phyloP scores from a whole-genome alignment of 768 basidiomycete species.

The Dacryopinax primogenitus region DNA sequence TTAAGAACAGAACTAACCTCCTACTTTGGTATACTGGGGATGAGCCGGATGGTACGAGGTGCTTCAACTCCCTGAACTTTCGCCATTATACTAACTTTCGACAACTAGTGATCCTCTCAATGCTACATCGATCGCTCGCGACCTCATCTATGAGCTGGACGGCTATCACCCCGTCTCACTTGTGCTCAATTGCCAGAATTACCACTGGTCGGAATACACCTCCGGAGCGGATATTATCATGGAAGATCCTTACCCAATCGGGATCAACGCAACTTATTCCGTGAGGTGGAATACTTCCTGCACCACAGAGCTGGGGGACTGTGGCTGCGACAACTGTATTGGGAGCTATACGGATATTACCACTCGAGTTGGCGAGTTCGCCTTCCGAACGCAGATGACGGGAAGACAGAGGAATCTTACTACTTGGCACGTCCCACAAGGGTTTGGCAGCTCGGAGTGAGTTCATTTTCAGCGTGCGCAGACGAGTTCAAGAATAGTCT shows the following conservation, averaged over 20 bases:
- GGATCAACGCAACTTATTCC: constrained; percentile 20
- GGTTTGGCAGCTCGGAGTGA: constrained; percentile 43
- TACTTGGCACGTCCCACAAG: constrained; percentile 72
- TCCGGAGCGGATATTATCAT: constrained; percentile 56
- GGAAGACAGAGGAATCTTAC: constrained; percentile 59
- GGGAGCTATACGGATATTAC: constrained; percentile 58
- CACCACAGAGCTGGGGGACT: constrained; percentile 46
- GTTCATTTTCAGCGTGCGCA: constrained; percentile 9
- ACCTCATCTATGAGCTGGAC: constrained; percentile 38
- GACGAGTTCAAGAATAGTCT: neutral
- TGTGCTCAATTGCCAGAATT: constrained; percentile 52
- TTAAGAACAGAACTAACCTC: constrained; percentile 56
- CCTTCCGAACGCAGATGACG: constrained; percentile 43
- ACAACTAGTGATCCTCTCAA: constrained; percentile 56
- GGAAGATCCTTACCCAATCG: constrained; percentile 45
- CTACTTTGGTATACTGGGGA: constrained; percentile 64
- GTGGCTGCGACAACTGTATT: constrained; percentile 60
- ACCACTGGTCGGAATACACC: constrained; percentile 45
- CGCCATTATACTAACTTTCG: constrained; percentile 24
- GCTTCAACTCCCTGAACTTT: neutral
- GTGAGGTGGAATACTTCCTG: constrained; percentile 21
- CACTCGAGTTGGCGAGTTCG: constrained; percentile 52
- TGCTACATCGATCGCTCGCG: constrained; percentile 38
- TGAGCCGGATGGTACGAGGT: constrained; percentile 32
- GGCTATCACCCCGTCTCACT: constrained; percentile 47